Percentiles rank a stretch among this genome's conserved stretches.
Evolutionary conservation across 1,139 yeast species (phyloP).

Genomic region (Meyerozyma carpophila): DNA sequence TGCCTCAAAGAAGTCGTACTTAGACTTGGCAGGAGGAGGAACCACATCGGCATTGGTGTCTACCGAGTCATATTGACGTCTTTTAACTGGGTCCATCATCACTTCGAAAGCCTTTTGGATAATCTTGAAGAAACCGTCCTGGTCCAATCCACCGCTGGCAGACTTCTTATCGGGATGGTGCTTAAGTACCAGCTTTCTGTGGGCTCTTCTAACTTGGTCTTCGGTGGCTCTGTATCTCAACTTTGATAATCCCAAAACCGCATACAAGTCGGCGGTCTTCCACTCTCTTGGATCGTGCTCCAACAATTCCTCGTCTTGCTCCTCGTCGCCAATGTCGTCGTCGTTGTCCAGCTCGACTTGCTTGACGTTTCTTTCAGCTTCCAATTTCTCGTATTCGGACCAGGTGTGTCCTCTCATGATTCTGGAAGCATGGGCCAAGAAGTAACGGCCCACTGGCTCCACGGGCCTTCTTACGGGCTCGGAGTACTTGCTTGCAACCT

Average conservation of each 20-base stretch:
- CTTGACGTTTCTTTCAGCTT: constrained; percentile 85
- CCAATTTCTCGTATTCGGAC: constrained; percentile 93
- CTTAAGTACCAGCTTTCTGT: constrained; percentile 92
- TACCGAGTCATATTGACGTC: constrained; percentile 93
- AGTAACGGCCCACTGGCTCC: constrained; percentile 96
- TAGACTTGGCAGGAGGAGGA: constrained; percentile 61
- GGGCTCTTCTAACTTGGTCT: constrained; percentile 93
- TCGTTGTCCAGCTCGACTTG: constrained; percentile 63
- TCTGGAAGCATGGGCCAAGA: constrained; percentile 95
- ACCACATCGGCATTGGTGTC: constrained; percentile 81
- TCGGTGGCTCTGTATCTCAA: constrained; percentile 89
- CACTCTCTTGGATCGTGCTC: constrained; percentile 95
- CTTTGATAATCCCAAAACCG: constrained; percentile 89
- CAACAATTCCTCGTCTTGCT: constrained; percentile 77
- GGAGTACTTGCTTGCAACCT: constrained; percentile 47
- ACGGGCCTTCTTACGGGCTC: constrained; percentile 78
- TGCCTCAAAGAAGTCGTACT: constrained; percentile 79
- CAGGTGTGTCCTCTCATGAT: constrained; percentile 95
- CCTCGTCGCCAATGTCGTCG: constrained; percentile 70
- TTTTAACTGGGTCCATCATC: constrained; percentile 76
- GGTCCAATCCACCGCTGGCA: constrained; percentile 76
- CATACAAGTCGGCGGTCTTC: constrained; percentile 95
- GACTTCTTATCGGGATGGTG: constrained; percentile 98
- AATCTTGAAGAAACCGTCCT: constrained; percentile 96
- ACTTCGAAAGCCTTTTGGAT: constrained; percentile 95